Evolutionary conservation across 169 alveolate species (phyloP).

Genomic region (Eimeria brunetti): DNA sequence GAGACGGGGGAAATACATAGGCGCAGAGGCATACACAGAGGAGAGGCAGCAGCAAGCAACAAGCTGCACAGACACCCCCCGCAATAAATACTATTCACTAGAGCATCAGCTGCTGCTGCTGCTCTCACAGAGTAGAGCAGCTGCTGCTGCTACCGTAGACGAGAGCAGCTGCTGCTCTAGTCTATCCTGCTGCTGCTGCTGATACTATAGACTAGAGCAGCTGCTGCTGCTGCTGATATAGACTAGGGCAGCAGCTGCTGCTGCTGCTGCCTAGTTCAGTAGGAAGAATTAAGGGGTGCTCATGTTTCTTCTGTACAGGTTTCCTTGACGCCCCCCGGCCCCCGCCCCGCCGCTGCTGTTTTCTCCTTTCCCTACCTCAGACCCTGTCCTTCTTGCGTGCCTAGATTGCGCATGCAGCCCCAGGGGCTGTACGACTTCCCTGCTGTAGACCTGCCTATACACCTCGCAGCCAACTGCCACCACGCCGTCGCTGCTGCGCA

Average conservation of each 20-base stretch:
- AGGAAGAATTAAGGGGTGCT: not conserved
- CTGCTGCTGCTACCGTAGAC: too few relatives aligned
- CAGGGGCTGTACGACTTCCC: conserved; percentile 74
- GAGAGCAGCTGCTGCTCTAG: too few relatives aligned
- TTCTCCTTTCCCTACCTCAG: conserved; percentile 59
- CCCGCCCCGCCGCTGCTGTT: conserved; percentile 31
- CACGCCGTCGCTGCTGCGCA: conserved; percentile 13
- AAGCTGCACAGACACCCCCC: too few relatives aligned
- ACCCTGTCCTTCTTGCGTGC: conserved; percentile 73
- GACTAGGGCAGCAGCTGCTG: too few relatives aligned
- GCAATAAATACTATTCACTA: too few relatives aligned
- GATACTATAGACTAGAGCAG: too few relatives aligned
- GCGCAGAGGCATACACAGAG: not conserved
- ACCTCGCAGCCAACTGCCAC: conserved; percentile 67
- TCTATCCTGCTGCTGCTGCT: too few relatives aligned
- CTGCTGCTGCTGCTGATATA: too few relatives aligned
- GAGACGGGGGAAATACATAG: not conserved
- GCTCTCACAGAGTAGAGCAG: too few relatives aligned
- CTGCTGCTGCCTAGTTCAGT: not conserved
- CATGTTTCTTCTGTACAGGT: not conserved
- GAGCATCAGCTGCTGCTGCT: too few relatives aligned
- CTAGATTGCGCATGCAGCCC: conserved; percentile 55
- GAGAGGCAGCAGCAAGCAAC: too few relatives aligned
- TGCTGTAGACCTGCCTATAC: conserved; percentile 63
- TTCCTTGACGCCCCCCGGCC: conserved; percentile 10